A percentile compares a stretch with the other conserved stretches of the same genome.
Conservation (phyloP, 768 basidiomycete genomes). For the Macrolepiota dolichaula region DNA sequence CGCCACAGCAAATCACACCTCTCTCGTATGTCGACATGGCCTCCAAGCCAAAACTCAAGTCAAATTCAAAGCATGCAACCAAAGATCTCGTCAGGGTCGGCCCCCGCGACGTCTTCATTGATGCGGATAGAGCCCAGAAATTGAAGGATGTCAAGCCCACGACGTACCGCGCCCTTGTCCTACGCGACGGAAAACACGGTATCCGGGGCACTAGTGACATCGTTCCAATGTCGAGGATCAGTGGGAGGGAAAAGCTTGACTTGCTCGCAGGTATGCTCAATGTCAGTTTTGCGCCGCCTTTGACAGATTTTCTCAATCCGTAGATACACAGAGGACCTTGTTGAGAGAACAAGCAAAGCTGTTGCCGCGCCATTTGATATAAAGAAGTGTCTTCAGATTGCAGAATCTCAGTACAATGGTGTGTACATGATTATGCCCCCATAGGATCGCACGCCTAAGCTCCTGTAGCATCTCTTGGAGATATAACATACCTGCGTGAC, state of each 20-base stretch:
- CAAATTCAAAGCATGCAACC: not conserved
- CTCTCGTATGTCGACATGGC: constrained; percentile 20
- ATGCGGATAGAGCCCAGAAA: constrained; percentile 12
- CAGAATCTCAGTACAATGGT: constrained; percentile 74
- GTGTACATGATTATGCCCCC: constrained; percentile 17
- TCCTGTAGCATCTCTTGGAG: constrained; percentile 59
- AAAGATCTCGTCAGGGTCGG: constrained; percentile 13
- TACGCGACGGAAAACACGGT: constrained; percentile 75
- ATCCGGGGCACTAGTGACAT: constrained; percentile 70
- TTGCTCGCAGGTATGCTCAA: constrained; percentile 61
- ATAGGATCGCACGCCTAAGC: constrained; percentile 7
- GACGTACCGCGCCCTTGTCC: constrained; percentile 67
- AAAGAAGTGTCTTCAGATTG: constrained; percentile 60
- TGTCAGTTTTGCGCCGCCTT: constrained; percentile 7
- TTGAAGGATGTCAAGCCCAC: constrained; percentile 42
- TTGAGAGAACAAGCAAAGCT: constrained; percentile 53
- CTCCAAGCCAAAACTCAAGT: constrained; percentile 16
- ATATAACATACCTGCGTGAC: constrained; percentile 66
- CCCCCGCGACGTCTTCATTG: constrained; percentile 14
- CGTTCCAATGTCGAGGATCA: constrained; percentile 53
- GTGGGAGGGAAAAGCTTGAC: constrained; percentile 78
- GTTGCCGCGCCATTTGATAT: constrained; percentile 63
- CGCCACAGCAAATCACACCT: not conserved
- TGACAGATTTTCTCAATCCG: constrained; percentile 11
- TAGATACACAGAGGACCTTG: constrained; percentile 57